These are phyloP conservation scores for Saccharum hybrid DNA, from an alignment of 202 grass and related monocot genomes.

Conservation along the genomic window DNA sequence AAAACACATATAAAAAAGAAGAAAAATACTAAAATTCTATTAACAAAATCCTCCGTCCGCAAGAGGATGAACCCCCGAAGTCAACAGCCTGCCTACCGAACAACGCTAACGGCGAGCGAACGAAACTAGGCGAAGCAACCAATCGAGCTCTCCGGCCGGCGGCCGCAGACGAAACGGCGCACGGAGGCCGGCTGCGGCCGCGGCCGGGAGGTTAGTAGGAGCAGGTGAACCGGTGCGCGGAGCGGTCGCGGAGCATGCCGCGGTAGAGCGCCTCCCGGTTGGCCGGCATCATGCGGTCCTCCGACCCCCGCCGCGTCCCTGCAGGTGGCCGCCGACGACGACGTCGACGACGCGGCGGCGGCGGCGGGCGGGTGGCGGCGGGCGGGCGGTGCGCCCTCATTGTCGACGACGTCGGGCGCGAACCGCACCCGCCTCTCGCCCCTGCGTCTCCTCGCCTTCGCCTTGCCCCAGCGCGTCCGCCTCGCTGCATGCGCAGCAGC, in stretches of 20 bases:
- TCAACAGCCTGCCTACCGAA: slow-evolving; percentile 36
- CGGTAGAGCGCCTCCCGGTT: slow-evolving; percentile 88
- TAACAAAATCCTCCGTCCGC: neutral
- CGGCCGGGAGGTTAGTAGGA: slow-evolving; percentile 32
- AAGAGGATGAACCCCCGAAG: slow-evolving; percentile 9
- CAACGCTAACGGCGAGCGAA: neutral
- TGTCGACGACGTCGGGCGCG: slow-evolving; percentile 71
- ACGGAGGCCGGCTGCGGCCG: neutral
- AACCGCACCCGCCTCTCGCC: slow-evolving; percentile 72
- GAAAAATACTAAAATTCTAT: neutral
- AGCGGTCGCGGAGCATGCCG: slow-evolving; percentile 83
- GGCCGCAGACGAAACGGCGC: neutral
- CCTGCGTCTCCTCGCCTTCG: slow-evolving; percentile 22
- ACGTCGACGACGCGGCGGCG: neutral
- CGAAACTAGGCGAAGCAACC: neutral
- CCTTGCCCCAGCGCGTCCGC: slow-evolving; percentile 22
- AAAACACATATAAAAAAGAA: neutral
- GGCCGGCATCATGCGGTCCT: slow-evolving; percentile 60
- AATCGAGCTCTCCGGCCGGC: neutral
- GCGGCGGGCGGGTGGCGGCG: neutral
- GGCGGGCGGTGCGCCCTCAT: slow-evolving; percentile 45
- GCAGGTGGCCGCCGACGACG: slow-evolving; percentile 15
- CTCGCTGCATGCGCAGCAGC: slow-evolving; percentile 33
- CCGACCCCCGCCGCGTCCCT: slow-evolving; percentile 33
- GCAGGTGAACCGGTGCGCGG: slow-evolving; percentile 57